Evolutionary conservation across 2,329 filamentous ascomycete species (phyloP), one percentile per base, ranked within the genome.

Genomic region (Fusarium brevicatenulatum): DNA sequence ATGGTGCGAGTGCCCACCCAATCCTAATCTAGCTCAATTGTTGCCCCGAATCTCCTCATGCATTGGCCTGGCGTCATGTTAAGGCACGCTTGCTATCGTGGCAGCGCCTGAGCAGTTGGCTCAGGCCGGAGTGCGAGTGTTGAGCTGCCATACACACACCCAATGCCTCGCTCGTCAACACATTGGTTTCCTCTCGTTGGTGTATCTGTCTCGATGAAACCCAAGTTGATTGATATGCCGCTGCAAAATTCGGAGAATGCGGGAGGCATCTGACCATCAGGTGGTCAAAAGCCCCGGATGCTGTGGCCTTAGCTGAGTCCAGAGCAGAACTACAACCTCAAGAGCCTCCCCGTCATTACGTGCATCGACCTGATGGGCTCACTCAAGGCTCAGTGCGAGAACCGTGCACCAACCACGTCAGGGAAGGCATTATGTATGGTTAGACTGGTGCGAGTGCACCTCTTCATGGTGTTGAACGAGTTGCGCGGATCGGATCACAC

Each of bases 31-130:
- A 73, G 72, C 64, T 74, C 74, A 71, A 68, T 77, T 60, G 72
- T 66, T 63, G 63, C 57, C 69, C 60, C 63, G 46, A 61, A 64
- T 66, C 61, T 76, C 68, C 71, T 70, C 68, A 73, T 75, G 70
- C 67, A 75, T 73, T 68, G 67, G 69, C 43, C 75, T 70, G 74
- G 71, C 77, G 77, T 77, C 71, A 76, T 74, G 75, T 77, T 66
- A 71, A 76, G 71, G 66, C 73, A 77, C 73, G 76, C 76, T 80
- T 79, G 80, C 80, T 78, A 77, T 83, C 81, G 81, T 83, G 82
- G 82, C 82, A 83, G 66, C 74, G 71, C 74, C 79, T 81, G 77
- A 80, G 75, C 74, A 79, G 78, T 76, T 77, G 66, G 54, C 66
- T 68, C 63, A 55, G 57, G 54, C 47, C 62, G 65, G 66, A 50